Conservation (phyloP, 208 protist genomes). For the Acanthamoeba royreba region DNA sequence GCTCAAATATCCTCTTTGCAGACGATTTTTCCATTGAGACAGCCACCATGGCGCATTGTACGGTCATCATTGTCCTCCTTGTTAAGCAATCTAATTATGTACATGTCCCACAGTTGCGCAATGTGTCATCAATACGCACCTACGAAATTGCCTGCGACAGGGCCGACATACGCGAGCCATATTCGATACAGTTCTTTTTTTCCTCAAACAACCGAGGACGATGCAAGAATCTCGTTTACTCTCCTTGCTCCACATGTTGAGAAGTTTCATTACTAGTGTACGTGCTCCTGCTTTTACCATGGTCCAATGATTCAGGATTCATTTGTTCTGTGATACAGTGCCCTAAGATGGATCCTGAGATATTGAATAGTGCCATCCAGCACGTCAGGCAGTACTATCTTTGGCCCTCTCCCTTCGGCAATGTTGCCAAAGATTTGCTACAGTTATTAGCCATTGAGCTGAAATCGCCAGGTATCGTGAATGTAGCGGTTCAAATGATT, state of each 20-base stretch:
- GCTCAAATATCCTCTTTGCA: background rate
- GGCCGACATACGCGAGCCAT: background rate
- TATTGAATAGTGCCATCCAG: background rate
- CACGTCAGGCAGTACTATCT: background rate
- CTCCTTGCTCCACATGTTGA: background rate
- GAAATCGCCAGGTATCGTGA: constrained; percentile 5
- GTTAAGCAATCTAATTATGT: too few relatives aligned
- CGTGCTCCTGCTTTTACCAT: background rate
- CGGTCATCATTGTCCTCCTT: background rate
- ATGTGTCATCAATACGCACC: background rate
- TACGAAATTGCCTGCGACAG: background rate
- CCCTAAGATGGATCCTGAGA: background rate
- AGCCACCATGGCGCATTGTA: background rate
- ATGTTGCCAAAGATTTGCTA: constrained; percentile 10
- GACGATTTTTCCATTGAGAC: background rate
- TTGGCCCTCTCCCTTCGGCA: background rate
- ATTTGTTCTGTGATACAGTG: background rate
- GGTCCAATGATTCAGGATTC: background rate
- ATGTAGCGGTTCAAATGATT: too few relatives aligned
- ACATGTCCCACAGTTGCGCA: background rate
- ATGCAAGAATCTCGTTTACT: background rate
- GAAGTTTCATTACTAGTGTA: background rate
- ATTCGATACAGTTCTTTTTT: background rate
- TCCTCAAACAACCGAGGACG: background rate
- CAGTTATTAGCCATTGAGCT: background rate